Percentiles rank a stretch among this genome's conserved stretches.
Conservation (phyloP, 371 early-diverging fungal genomes). For the Saksenaea vasiformis region DNA sequence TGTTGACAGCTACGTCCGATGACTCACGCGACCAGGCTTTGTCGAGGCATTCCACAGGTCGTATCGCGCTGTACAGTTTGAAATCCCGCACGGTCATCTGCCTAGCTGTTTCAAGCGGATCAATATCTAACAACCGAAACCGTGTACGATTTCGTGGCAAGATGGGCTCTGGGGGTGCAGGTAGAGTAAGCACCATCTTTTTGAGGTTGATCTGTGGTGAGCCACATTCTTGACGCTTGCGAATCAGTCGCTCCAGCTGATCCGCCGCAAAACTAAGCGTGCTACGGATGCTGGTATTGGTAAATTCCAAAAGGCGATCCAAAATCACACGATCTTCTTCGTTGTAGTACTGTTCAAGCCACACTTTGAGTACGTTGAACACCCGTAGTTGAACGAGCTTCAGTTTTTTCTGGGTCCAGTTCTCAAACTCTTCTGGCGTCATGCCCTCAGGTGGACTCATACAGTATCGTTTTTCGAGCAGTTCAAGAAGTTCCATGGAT, state of each 20-base stretch:
- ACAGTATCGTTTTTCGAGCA: constrained; percentile 70
- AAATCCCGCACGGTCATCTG: constrained; percentile 92
- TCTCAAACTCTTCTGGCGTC: constrained; percentile 56
- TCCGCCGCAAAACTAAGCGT: constrained; percentile 61
- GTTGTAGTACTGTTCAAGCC: constrained; percentile 85
- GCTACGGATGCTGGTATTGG: constrained; percentile 65
- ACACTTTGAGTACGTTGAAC: constrained; percentile 84
- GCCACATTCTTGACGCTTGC: constrained; percentile 58
- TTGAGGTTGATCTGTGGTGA: constrained; percentile 48
- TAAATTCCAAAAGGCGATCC: constrained; percentile 71
- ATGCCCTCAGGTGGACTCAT: constrained; percentile 72
- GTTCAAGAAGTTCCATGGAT: constrained; percentile 67
- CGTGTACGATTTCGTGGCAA: constrained; percentile 65
- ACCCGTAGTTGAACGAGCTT: constrained; percentile 84
- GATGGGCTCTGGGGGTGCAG: constrained; percentile 68
- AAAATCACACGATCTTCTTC: constrained; percentile 64
- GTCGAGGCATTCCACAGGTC: constrained; percentile 80
- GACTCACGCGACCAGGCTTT: constrained; percentile 3
- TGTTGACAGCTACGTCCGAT: neutral
- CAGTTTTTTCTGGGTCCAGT: constrained; percentile 85
- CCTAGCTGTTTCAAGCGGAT: constrained; percentile 91
- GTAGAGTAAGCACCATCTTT: constrained; percentile 66
- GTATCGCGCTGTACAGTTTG: constrained; percentile 74
- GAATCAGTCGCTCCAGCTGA: constrained; percentile 64
- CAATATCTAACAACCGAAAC: constrained; percentile 78